phyloP scores from a whole-genome alignment of 208 protist species.

The Trypanosoma avium region DNA sequence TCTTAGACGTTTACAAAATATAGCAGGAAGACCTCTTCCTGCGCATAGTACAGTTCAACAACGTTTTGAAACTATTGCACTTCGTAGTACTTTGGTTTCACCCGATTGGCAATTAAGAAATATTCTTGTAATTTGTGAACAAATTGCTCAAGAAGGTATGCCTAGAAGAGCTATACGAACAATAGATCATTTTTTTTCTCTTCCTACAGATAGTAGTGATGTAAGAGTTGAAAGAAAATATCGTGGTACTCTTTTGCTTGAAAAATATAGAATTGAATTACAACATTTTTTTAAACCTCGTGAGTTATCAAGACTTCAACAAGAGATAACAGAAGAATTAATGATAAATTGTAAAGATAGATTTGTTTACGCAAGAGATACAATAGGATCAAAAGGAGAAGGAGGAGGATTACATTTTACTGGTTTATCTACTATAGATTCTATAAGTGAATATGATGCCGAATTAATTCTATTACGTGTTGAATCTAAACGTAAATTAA shows the following conservation, averaged over 20 bases:
- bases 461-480: conserved; percentile 72
- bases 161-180: conserved; percentile 59
- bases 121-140: conserved; percentile 69
- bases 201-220: conserved; percentile 26
- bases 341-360: not conserved
- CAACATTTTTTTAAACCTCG: conserved; percentile 35
- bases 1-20: conserved; percentile 68
- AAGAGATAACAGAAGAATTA: conserved; percentile 34
- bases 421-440: not conserved
- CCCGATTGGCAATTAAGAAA: conserved; percentile 76
- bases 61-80: conserved; percentile 65
- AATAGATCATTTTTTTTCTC: conserved; percentile 54
- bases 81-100: conserved; percentile 69
- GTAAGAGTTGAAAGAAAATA: conserved; percentile 30
- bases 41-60: conserved; percentile 60
- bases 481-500: conserved; percentile 45
- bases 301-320: conserved; percentile 49
- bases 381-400: not conserved
- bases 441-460: conserved; percentile 40
- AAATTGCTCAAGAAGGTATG: conserved; percentile 62
- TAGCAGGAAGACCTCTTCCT: conserved; percentile 63
- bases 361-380: not conserved
- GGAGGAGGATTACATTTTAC: not conserved
- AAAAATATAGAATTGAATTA: conserved; percentile 66
- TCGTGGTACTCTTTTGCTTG: conserved; percentile 51